phyloP scores from a whole-genome alignment of 805 yeast species.

The Saccharomycopsis fodiens region DNA sequence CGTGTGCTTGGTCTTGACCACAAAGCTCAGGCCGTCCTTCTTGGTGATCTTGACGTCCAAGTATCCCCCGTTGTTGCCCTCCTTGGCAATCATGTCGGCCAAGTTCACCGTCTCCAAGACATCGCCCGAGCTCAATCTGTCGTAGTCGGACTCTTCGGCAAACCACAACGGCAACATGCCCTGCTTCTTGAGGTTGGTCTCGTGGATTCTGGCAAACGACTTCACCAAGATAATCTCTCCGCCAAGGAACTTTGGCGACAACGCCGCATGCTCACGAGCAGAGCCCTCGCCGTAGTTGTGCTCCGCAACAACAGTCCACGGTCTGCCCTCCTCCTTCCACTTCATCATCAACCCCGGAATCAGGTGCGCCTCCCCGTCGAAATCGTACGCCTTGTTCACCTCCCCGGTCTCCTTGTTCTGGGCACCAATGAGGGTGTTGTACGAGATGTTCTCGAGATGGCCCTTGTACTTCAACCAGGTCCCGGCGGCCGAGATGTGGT shows the following conservation, averaged over 20 bases:
- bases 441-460: conserved; percentile 88
- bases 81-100: conserved; percentile 65
- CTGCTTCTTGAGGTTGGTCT: conserved; percentile 95
- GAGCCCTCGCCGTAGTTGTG: conserved; percentile 99
- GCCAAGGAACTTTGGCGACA: conserved; percentile 91
- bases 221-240: conserved; percentile 84
- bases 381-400: conserved; percentile 83
- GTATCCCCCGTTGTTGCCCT: conserved; percentile 84
- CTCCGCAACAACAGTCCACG: conserved; percentile 96
- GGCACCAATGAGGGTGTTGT: conserved; percentile 95
- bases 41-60: conserved; percentile 68
- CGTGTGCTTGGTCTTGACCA: conserved; percentile 79
- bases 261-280: conserved; percentile 98
- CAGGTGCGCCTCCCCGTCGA: conserved; percentile 66
- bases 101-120: conserved; percentile 66
- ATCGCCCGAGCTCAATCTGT: conserved; percentile 71
- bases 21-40: conserved; percentile 60
- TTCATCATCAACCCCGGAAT: conserved; percentile 96
- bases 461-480: conserved; percentile 98
- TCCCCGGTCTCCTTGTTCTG: conserved; percentile 95
- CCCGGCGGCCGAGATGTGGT: conserved; percentile 98
- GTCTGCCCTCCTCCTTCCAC: conserved; percentile 79
- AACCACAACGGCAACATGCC: conserved; percentile 95
- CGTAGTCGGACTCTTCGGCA: conserved; percentile 86
- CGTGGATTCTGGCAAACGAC: conserved; percentile 97